These are phyloP conservation scores for Pseudisothecium myosuroides DNA, from an alignment of 225 moss, liverwort and hornwort species.

Conservation along the genomic window DNA sequence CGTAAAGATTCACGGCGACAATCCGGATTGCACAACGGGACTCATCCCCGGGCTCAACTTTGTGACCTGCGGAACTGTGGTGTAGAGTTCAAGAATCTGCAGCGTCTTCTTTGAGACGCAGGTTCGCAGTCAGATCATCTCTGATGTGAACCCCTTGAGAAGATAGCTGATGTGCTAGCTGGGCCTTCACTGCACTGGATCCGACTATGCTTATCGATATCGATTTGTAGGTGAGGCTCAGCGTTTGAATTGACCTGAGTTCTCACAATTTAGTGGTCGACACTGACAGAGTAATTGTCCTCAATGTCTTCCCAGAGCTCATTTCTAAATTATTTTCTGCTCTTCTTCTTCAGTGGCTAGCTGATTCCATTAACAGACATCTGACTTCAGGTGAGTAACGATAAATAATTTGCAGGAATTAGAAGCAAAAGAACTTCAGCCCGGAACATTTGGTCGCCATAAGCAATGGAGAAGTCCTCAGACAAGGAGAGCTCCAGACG, in stretches of 20 bases:
- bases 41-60: not conserved
- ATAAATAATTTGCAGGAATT: not conserved
- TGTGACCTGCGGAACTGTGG: not conserved
- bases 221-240: not conserved
- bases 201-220: not conserved
- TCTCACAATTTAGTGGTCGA: not conserved
- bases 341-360: not conserved
- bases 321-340: not conserved
- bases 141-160: not conserved
- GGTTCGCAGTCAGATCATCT: not conserved
- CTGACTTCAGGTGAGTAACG: not conserved
- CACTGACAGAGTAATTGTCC: not conserved
- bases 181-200: not conserved
- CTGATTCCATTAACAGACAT: not conserved
- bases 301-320: not conserved
- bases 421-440: not conserved
- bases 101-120: not conserved
- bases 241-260: not conserved
- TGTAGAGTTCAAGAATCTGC: not conserved
- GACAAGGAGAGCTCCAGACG: slow-evolving; percentile 47
- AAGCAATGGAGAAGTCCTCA: slow-evolving; percentile 27
- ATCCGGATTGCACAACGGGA: not conserved
- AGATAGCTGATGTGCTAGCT: not conserved
- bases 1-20: not conserved
- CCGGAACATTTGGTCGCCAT: not conserved